Evolutionary conservation across 2,329 filamentous ascomycete genomes (phyloP).

Genomic region (Huntiella abstrusa): DNA sequence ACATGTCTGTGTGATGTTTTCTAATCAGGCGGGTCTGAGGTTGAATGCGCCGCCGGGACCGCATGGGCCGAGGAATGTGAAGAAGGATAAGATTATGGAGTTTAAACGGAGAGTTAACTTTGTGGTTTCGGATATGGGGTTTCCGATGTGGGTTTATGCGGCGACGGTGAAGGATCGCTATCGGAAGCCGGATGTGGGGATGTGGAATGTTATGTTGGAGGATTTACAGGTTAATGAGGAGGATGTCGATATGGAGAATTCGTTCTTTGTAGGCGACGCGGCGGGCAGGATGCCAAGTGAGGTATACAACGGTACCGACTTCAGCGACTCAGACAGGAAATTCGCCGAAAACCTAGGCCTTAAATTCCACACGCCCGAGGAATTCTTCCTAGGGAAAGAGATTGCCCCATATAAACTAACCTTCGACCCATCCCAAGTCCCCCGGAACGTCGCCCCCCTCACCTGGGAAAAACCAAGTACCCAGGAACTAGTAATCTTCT

Average conservation of each 20-base stretch:
- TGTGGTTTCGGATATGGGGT: constrained; percentile 50
- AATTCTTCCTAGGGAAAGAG: constrained; percentile 60
- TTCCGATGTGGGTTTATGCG: constrained; percentile 69
- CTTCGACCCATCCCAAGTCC: constrained; percentile 49
- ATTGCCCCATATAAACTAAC: constrained; percentile 46
- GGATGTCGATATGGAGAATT: constrained; percentile 48
- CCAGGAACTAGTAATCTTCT: constrained; percentile 65
- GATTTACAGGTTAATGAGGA: constrained; percentile 39
- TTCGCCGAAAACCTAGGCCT: constrained; percentile 75
- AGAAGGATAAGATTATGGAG: constrained; percentile 41
- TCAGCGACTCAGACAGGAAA: constrained; percentile 52
- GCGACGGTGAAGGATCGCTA: constrained; percentile 67
- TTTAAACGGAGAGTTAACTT: constrained; percentile 67
- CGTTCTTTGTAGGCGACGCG: constrained; percentile 83
- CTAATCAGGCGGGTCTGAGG: constrained; percentile 73
- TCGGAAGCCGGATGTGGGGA: constrained; percentile 71
- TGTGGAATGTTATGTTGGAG: constrained; percentile 52
- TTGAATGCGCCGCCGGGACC: constrained; percentile 45
- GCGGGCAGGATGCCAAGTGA: constrained; percentile 33
- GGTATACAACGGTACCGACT: constrained; percentile 29
- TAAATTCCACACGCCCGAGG: constrained; percentile 69
- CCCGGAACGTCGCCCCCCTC: constrained; percentile 13
- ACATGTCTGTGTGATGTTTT: constrained; percentile 61
- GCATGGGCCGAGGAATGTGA: neutral
- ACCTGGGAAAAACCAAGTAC: constrained; percentile 42